A percentile compares a stretch with the other conserved stretches of the same genome.
phyloP scores from a whole-genome alignment of 208 protist species.

The Acanthamoeba divionensis region DNA sequence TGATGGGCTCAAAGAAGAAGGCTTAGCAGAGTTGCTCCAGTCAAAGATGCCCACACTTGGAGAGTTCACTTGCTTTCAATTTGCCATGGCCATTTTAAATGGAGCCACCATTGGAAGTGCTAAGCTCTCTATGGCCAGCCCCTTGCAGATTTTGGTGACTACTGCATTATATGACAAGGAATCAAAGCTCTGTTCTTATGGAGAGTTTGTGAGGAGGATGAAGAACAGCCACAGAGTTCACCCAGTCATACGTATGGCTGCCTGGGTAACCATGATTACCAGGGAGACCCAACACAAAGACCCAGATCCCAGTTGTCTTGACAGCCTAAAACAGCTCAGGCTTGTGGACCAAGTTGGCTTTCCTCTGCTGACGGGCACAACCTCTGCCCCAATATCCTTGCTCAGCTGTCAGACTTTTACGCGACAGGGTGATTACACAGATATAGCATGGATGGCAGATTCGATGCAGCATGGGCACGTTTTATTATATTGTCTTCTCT shows the following conservation, averaged over 20 bases:
- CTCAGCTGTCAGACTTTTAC: neutral
- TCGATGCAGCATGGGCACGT: neutral
- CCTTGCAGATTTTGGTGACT: neutral
- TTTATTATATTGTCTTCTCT: neutral
- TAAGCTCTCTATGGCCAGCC: neutral
- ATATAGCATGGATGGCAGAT: constrained; percentile 20
- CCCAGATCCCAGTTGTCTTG: neutral
- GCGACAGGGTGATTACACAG: neutral
- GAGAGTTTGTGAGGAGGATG: neutral
- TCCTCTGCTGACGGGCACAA: neutral
- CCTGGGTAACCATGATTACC: neutral
- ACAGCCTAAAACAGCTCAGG: neutral
- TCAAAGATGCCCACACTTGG: neutral
- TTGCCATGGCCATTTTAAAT: neutral
- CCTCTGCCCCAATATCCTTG: neutral
- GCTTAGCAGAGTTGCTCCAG: neutral
- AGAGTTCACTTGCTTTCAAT: neutral
- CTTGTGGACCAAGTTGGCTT: constrained; percentile 16
- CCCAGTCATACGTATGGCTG: neutral
- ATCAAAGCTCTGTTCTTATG: neutral
- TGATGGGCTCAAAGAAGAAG: neutral
- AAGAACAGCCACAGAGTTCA: neutral
- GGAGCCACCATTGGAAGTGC: neutral
- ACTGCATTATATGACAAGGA: neutral
- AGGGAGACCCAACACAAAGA: neutral